phyloP scores from a whole-genome alignment of 169 alveolate species.

The Cryptosporidium tyzzeri region DNA sequence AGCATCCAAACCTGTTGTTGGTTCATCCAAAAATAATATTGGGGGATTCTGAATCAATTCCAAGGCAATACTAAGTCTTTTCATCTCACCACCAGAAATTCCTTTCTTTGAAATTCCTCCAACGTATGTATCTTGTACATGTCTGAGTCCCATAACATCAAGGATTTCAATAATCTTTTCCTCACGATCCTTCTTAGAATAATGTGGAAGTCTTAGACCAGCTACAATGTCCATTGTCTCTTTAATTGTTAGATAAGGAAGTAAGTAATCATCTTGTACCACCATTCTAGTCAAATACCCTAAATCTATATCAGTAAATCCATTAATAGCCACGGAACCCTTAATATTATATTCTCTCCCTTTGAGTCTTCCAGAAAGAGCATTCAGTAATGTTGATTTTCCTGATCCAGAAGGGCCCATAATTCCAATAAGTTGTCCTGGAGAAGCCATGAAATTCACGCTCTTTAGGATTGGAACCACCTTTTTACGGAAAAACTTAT shows the following conservation, averaged over 20 bases:
- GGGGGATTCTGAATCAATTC: slow-evolving; percentile 88
- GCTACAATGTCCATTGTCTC: slow-evolving; percentile 81
- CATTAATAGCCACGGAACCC: slow-evolving; percentile 61
- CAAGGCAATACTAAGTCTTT: slow-evolving; percentile 86
- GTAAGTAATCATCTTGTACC: slow-evolving; percentile 78
- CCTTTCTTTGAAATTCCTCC: slow-evolving; percentile 79
- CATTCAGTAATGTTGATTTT: slow-evolving; percentile 69
- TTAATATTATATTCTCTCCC: slow-evolving; percentile 48
- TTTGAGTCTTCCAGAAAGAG: slow-evolving; percentile 75
- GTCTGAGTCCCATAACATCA: slow-evolving; percentile 80
- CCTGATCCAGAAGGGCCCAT: slow-evolving; percentile 79
- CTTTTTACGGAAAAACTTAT: slow-evolving; percentile 3
- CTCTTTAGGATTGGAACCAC: slow-evolving; percentile 28
- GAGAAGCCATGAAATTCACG: slow-evolving; percentile 75
- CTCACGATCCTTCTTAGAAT: slow-evolving; percentile 75
- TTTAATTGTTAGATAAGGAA: slow-evolving; percentile 79
- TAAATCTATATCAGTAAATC: slow-evolving; percentile 67
- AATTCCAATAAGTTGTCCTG: slow-evolving; percentile 77
- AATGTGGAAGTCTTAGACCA: slow-evolving; percentile 78
- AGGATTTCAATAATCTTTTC: slow-evolving; percentile 78
- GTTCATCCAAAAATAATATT: slow-evolving; percentile 88
- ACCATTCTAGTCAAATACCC: slow-evolving; percentile 76
- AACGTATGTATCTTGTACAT: slow-evolving; percentile 79
- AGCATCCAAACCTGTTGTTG: slow-evolving; percentile 91
- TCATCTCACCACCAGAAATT: slow-evolving; percentile 87